A percentile compares a stretch with the other conserved stretches of the same genome.
Conservation (phyloP, 1,284 basidiomycete species). For the Coniophora puteana region DNA sequence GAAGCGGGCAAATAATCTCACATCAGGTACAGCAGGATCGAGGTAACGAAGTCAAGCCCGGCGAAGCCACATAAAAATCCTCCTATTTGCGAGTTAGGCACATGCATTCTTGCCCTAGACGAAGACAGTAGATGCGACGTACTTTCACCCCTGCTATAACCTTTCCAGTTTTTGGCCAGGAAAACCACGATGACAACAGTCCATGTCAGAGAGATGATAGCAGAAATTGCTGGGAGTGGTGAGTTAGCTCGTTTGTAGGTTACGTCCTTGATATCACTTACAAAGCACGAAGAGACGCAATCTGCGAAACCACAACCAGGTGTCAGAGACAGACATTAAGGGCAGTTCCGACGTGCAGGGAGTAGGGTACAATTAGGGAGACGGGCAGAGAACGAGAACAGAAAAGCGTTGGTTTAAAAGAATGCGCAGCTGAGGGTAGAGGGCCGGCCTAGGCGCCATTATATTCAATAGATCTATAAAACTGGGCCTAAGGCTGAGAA, state of each 20-base stretch:
- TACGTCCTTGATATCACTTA: too few relatives aligned
- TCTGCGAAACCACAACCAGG: constrained; percentile 10
- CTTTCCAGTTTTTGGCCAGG: constrained; percentile 36
- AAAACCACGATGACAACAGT: constrained; percentile 36
- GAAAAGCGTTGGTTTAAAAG: too few relatives aligned
- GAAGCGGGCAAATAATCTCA: constrained; percentile 19
- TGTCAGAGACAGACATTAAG: constrained; percentile 6
- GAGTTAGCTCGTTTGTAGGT: constrained; percentile 1
- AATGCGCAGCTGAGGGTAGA: too few relatives aligned
- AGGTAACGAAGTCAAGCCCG: constrained; percentile 32
- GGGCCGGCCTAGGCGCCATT: neutral
- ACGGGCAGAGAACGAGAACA: too few relatives aligned
- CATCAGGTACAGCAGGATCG: constrained; percentile 47
- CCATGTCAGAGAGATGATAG: constrained; percentile 35
- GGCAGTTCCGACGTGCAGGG: too few relatives aligned
- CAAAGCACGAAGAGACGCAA: constrained; percentile 26
- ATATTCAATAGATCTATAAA: neutral
- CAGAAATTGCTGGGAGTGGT: constrained; percentile 33
- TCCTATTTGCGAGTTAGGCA: constrained; percentile 24
- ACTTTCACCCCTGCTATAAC: constrained; percentile 36
- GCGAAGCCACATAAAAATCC: constrained; percentile 34
- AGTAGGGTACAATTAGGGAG: too few relatives aligned
- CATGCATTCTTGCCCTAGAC: neutral
- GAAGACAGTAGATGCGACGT: constrained; percentile 12
- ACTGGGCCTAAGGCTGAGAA: neutral